Evolutionary conservation across 352 stramenopile species (phyloP).

Genomic region (Phytopythium litorale): DNA sequence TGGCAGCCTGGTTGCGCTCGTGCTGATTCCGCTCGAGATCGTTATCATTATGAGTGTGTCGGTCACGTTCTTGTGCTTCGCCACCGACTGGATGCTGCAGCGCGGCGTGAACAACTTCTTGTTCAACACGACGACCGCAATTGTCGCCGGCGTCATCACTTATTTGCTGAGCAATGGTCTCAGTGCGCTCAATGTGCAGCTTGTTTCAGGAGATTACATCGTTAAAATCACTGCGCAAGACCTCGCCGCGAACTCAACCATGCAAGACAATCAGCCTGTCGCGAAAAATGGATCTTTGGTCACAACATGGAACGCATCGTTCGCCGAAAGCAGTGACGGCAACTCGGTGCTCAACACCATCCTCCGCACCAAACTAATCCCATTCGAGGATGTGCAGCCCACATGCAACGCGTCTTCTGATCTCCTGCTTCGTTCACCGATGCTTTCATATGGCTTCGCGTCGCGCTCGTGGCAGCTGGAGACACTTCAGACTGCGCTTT

Average conservation of each 20-base stretch:
- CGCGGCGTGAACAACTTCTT: neutral
- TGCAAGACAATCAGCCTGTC: neutral
- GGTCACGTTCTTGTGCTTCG: neutral
- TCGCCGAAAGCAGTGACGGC: neutral
- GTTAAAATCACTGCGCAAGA: neutral
- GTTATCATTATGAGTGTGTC: neutral
- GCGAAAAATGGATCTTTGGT: constrained; percentile 1
- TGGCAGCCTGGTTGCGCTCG: neutral
- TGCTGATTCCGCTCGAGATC: neutral
- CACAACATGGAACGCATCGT: constrained; percentile 3
- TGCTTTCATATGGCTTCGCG: too few relatives aligned
- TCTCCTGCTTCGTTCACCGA: too few relatives aligned
- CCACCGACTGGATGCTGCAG: neutral
- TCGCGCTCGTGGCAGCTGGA: too few relatives aligned
- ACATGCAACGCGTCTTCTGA: too few relatives aligned
- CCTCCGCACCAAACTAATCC: constrained; percentile 10
- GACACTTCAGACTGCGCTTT: too few relatives aligned
- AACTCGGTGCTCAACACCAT: constrained; percentile 13
- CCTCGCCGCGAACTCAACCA: neutral
- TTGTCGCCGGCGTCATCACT: neutral
- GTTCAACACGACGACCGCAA: neutral
- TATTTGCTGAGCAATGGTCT: constrained; percentile 3
- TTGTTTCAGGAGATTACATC: neutral
- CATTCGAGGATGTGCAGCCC: too few relatives aligned
- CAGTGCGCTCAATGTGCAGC: constrained; percentile 7